Percentiles rank a stretch among this genome's conserved stretches.
These are phyloP conservation scores for Eucalyptus cladocalyx DNA, from an alignment of 345 rosid species.

Conservation along the genomic window DNA sequence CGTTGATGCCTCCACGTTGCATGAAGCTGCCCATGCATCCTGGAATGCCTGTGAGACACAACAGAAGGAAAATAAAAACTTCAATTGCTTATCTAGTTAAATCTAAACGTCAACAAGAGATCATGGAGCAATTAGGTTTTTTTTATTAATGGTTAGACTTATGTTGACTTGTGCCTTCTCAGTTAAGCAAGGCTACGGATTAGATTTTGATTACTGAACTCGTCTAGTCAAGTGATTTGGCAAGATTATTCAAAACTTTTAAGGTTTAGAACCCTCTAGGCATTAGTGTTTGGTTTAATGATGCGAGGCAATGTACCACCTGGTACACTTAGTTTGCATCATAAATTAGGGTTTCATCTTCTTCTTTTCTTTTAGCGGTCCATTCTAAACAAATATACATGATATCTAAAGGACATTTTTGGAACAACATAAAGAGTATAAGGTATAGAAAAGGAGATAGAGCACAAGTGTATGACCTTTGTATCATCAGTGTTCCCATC, in stretches of 20 bases:
- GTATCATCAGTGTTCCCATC: background rate
- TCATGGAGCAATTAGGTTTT: background rate
- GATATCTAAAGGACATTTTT: background rate
- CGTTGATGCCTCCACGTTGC: background rate
- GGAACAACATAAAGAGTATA: background rate
- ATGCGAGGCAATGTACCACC: background rate
- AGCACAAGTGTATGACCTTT: background rate
- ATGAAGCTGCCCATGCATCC: constrained; percentile 2
- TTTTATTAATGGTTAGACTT: background rate
- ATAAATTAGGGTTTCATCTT: background rate
- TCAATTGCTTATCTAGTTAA: background rate
- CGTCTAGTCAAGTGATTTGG: background rate
- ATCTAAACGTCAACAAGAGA: background rate
- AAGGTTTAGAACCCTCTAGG: background rate
- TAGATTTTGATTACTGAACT: background rate
- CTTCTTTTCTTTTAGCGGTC: fast-evolving
- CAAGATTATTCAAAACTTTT: background rate
- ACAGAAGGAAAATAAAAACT: background rate
- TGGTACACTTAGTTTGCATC: background rate
- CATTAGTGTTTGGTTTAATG: background rate
- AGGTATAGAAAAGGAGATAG: background rate
- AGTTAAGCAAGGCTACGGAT: background rate
- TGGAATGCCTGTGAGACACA: background rate
- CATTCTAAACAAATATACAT: background rate
- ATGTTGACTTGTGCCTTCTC: background rate